phyloP scores from a whole-genome alignment of 163 green algal species.

The Scenedesmus sp. region DNA sequence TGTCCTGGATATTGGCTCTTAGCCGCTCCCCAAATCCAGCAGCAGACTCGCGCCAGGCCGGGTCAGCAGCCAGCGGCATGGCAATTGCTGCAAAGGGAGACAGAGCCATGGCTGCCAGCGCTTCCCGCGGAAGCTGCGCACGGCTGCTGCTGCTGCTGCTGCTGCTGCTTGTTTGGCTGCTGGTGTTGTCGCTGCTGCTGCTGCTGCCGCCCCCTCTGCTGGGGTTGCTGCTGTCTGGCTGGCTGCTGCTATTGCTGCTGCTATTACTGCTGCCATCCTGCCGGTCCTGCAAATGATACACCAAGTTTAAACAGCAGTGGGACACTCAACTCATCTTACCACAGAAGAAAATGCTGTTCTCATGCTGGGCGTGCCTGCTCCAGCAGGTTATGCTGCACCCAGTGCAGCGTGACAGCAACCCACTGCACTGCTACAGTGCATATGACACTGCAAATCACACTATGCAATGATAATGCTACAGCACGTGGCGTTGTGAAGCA shows the following conservation, averaged over 20 bases:
- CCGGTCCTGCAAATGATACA: not conserved
- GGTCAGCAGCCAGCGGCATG: conserved; percentile 59
- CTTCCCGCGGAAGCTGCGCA: not conserved
- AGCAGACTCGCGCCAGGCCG: conserved; percentile 56
- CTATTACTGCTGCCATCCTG: not conserved
- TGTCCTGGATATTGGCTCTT: conserved; percentile 30
- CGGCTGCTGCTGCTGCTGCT: conserved; percentile 17
- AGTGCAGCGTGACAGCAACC: too few relatives aligned
- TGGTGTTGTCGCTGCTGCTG: conserved; percentile 17
- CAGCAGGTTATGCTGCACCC: too few relatives aligned
- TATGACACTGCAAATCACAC: too few relatives aligned
- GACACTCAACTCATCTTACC: too few relatives aligned
- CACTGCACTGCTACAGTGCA: too few relatives aligned
- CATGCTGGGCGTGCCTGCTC: too few relatives aligned
- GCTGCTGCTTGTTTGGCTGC: conserved; percentile 26
- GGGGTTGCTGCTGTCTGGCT: not conserved
- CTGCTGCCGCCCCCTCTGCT: conserved; percentile 17
- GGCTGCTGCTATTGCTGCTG: not conserved
- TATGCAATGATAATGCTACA: too few relatives aligned
- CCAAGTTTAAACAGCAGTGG: too few relatives aligned
- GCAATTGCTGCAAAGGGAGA: conserved; percentile 69
- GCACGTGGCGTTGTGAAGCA: not conserved
- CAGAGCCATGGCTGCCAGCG: conserved; percentile 71
- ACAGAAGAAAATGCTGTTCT: too few relatives aligned
- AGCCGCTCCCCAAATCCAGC: conserved; percentile 47